Conservation (phyloP, 2,329 filamentous ascomycete genomes). For the Pestalotiopsis sp. region DNA sequence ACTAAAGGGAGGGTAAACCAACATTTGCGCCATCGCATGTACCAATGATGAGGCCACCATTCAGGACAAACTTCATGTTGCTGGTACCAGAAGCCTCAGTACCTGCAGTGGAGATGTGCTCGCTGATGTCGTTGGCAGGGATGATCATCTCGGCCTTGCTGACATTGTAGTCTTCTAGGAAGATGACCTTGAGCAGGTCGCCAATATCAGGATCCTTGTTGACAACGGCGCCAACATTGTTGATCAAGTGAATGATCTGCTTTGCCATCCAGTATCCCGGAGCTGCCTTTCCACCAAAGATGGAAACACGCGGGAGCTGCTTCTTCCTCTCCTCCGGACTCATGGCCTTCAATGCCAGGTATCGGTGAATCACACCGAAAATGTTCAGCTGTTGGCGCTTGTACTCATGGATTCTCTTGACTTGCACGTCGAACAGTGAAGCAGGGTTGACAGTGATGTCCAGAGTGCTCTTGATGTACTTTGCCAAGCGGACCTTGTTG, state of each 20-base stretch:
- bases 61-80: conserved; percentile 99
- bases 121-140: conserved; percentile 93
- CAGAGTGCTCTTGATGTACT: conserved; percentile 83
- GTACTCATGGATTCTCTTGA: conserved; percentile 99
- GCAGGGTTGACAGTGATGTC: conserved; percentile 84
- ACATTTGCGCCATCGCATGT: conserved; percentile 98
- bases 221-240: conserved; percentile 85
- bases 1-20: conserved; percentile 41
- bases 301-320: conserved; percentile 83
- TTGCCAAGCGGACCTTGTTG: conserved; percentile 91
- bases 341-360: conserved; percentile 86
- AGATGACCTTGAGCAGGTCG: conserved; percentile 94
- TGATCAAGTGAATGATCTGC: conserved; percentile 96
- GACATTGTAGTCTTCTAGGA: conserved; percentile 98
- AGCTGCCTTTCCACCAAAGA: conserved; percentile 97
- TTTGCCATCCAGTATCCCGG: conserved; percentile 99
- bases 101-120: conserved; percentile 97
- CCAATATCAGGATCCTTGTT: conserved; percentile 93
- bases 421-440: conserved; percentile 93
- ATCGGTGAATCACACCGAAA: conserved; percentile 95
- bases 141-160: conserved; percentile 98
- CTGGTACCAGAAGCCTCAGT: conserved; percentile 89
- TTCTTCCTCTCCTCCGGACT: conserved; percentile 83
- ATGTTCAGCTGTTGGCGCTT: conserved; percentile 99
- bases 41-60: conserved; percentile 95